Base-by-base conservation (phyloP, 1,284 basidiomycete genomes). In the Pterula multifida region DNA sequence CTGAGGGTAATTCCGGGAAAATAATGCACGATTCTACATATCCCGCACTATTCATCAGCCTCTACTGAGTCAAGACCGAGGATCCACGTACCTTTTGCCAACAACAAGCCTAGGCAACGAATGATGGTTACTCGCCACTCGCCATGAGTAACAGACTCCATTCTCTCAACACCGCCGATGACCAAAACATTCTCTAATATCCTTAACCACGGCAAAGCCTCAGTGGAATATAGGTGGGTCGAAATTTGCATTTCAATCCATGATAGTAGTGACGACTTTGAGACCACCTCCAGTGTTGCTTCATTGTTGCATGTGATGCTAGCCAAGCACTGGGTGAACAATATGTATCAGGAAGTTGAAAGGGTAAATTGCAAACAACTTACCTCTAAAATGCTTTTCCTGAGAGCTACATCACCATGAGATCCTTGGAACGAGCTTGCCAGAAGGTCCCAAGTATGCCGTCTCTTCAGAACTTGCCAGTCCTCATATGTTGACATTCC, bases 361-460 rank as follows among this genome's bases (percentile, higher is more conserved):
- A 50, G 51, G 1, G 2, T 28, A 15, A n/a, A 39, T n/a, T 44
- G 3, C 25, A 44, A 36, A 35, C 25, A 47, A 47, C 65, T 46
- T 55, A 85, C 87, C 71, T 89, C 85, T 2, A 90, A 64, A 32
- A 89, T 76, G 3, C 73, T 69, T 50, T 68, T 68, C 17, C 81
- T 73, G 58, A 86, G 64, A 0, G 66, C 50, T 0, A 61, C 55
- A 55, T 91, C 86, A 0, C 68, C 62, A 35, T 69, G 67, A 3
- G 76, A 75, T 49, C 76, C 76, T 54, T 88, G 81, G 63, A 83
- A 92, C 48, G 94, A 62, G 56, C 86, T 90, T 0, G 87, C 83
- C 2, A 96, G 65, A 25, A 95, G 68, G 54, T 91, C 87, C 85
- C 90, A 93, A 0, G 88, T 90, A 61, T 92, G 88, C 25, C 93